Conservation (phyloP, 305 asterid genomes). For the Fraxinus velutina region DNA sequence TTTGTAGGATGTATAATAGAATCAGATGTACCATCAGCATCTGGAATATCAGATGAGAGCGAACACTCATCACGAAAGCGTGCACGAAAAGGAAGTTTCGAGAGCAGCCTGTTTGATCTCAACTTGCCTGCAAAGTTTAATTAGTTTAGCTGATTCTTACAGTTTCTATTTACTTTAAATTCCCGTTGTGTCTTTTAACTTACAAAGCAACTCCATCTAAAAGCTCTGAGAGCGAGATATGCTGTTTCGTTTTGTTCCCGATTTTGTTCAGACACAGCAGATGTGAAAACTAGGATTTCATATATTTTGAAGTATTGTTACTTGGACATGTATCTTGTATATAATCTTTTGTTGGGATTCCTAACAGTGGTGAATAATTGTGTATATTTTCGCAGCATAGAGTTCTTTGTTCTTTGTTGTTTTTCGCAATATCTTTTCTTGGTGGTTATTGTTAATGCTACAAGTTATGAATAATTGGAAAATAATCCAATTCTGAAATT, state of each 20-base stretch:
- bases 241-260: not conserved
- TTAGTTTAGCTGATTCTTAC: slow-evolving; percentile 29
- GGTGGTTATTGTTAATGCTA: not conserved
- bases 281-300: slow-evolving; percentile 5
- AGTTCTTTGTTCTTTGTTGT: not conserved
- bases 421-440: not conserved
- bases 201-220: not conserved
- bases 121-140: slow-evolving; percentile 63
- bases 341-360: slow-evolving; percentile 19
- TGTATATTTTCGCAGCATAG: not conserved
- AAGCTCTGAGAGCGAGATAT: not conserved
- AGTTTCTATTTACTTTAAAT: slow-evolving; percentile 10
- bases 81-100: slow-evolving; percentile 35
- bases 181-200: slow-evolving; percentile 27
- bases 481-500: not conserved
- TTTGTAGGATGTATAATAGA: slow-evolving; percentile 36
- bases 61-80: slow-evolving; percentile 53
- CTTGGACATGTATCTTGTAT: not conserved
- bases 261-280: slow-evolving; percentile 9
- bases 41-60: slow-evolving; percentile 45
- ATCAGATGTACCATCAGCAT: slow-evolving; percentile 47
- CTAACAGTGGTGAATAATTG: slow-evolving; percentile 7
- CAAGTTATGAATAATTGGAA: not conserved
- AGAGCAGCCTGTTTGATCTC: slow-evolving; percentile 52
- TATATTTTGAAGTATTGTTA: not conserved